Percentiles rank a stretch among this genome's conserved stretches.
Evolutionary conservation across 2,329 filamentous ascomycete species (phyloP).

Genomic region (Zelopaecilomyces penicillatus): DNA sequence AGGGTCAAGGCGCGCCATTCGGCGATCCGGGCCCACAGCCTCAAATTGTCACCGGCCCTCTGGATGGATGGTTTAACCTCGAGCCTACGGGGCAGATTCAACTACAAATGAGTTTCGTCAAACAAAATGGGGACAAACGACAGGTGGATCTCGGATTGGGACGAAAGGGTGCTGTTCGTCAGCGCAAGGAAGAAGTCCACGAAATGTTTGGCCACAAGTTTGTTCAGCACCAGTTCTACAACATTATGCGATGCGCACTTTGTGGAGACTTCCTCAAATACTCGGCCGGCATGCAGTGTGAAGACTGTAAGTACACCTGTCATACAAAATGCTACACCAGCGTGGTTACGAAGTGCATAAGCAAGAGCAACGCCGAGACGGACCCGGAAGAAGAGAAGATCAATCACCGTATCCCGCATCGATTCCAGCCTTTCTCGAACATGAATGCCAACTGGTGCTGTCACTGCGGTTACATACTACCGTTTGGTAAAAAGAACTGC

Average conservation of each 20-base stretch:
- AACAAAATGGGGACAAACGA: constrained; percentile 75
- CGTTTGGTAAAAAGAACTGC: constrained; percentile 90
- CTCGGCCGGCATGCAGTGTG: constrained; percentile 96
- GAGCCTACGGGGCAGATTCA: constrained; percentile 92
- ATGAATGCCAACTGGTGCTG: constrained; percentile 99
- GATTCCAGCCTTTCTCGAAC: constrained; percentile 94
- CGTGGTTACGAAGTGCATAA: constrained; percentile 98
- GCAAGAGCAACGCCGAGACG: constrained; percentile 96
- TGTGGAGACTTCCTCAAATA: constrained; percentile 99
- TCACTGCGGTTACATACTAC: constrained; percentile 92
- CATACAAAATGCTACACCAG: constrained; percentile 95
- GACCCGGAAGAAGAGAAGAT: constrained; percentile 99
- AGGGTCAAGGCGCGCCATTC: constrained; percentile 21
- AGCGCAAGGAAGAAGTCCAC: constrained; percentile 95
- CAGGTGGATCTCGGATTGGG: constrained; percentile 84
- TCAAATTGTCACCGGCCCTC: constrained; percentile 49
- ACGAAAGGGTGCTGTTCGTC: constrained; percentile 90
- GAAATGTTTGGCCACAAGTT: constrained; percentile 99
- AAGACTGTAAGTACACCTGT: constrained; percentile 99
- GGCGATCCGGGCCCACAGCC: constrained; percentile 34
- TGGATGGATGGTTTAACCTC: constrained; percentile 95
- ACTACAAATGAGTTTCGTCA: constrained; percentile 83
- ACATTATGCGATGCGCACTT: constrained; percentile 98
- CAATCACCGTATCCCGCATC: constrained; percentile 97
- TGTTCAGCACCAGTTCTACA: constrained; percentile 97